These are phyloP conservation scores for Hydnomerulius pinastri DNA, from an alignment of 768 basidiomycete genomes.

Conservation along the genomic window DNA sequence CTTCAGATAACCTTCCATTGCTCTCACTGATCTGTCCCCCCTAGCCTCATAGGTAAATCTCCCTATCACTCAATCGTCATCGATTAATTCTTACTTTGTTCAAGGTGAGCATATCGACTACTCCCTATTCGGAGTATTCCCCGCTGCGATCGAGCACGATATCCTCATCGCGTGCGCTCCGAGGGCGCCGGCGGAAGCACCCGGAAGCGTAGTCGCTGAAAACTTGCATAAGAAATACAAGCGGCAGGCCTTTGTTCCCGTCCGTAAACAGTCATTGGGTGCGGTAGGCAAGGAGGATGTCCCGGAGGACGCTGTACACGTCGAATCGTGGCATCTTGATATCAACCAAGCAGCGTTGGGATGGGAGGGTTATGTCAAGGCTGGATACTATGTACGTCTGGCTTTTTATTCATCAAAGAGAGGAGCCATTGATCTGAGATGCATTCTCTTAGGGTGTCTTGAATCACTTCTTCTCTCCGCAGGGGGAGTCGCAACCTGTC, in stretches of 20 bases:
- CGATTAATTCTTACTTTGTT: constrained; percentile 19
- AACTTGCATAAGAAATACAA: constrained; percentile 64
- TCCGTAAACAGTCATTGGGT: constrained; percentile 28
- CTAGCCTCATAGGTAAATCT: constrained; percentile 38
- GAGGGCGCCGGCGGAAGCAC: constrained; percentile 28
- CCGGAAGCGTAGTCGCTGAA: constrained; percentile 61
- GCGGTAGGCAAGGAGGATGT: constrained; percentile 34
- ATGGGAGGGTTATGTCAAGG: constrained; percentile 90
- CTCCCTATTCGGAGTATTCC: constrained; percentile 80
- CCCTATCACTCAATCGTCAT: constrained; percentile 19
- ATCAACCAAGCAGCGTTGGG: constrained; percentile 63
- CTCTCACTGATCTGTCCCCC: background rate
- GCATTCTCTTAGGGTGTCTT: constrained; percentile 56
- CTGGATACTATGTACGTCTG: constrained; percentile 76
- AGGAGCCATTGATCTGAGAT: background rate
- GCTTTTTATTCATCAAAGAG: too few relatives aligned
- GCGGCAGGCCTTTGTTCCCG: constrained; percentile 60
- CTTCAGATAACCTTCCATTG: background rate
- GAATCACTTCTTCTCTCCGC: constrained; percentile 53
- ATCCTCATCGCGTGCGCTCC: constrained; percentile 76
- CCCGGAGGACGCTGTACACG: constrained; percentile 36
- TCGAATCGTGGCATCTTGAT: constrained; percentile 69
- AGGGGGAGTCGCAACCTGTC: constrained; percentile 39
- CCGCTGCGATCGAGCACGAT: constrained; percentile 83
- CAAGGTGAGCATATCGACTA: constrained; percentile 88